Evolutionary conservation across 2,329 filamentous ascomycete genomes (phyloP), one percentile per base, ranked within the genome.

Genomic region (Cercospora sojina): DNA sequence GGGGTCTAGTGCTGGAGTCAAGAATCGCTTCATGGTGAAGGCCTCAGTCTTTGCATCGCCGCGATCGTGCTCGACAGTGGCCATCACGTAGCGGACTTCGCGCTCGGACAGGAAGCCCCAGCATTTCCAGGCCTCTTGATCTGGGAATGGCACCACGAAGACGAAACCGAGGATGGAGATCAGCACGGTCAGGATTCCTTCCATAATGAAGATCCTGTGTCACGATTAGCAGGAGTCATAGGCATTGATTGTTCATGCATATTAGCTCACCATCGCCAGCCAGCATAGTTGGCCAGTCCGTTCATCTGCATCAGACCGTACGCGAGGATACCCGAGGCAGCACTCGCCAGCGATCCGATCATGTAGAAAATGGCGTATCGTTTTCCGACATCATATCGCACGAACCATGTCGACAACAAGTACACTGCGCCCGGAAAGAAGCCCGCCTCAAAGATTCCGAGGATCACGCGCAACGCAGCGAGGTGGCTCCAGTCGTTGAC

Each of bases 251-350:
- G 12, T 12, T 2, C 23, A 18, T 6, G 20, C 9, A 12, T 12
- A 9, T 20, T 16, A 5, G 23, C 27, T 18, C 53, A 79, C 62
- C 51, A 59, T 41, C 63, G 57, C 51, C 59, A 60, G 41, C 57
- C 56, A 4, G 53, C 35, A 27, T 64, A 64, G 16, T 27, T 47
- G 59, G 58, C 55, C 9, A 64, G 35, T 7, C 75, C 78, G 13
- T 75, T 78, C 79, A 72, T 73, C 49, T 70, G 70, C 4, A 79
- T 80, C 51, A 86, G 84, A 1, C 76, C 83, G 69, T 79, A 84
- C 1, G 84, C 83, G 0, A 86, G 73, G 27, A 85, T 74, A 0
- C 84, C 84, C 0, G 80, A 81, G 59, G 85, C 82, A 1, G 81
- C 83, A 27, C 83, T 82, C 0, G 83, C 82, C 57, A 85, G 74